A percentile compares a stretch with the other conserved stretches of the same genome.
Evolutionary conservation across 768 basidiomycete genomes (phyloP).

Genomic region (Crepidotus variabilis): DNA sequence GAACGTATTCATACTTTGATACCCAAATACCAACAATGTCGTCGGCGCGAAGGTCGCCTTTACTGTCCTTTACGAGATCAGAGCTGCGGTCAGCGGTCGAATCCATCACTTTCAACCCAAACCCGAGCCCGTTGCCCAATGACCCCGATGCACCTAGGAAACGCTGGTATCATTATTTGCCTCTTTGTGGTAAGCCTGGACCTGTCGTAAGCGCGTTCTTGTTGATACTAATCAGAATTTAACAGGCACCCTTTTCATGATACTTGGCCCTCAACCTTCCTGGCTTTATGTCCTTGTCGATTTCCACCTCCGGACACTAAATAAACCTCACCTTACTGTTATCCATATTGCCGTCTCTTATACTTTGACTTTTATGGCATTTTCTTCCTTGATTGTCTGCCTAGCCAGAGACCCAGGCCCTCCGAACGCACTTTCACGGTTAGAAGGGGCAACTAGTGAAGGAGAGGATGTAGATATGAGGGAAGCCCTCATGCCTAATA

Average conservation of each 20-base stretch:
- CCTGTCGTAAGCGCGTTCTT: neutral
- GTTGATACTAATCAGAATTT: neutral
- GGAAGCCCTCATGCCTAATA: slow-evolving; percentile 57
- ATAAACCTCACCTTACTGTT: slow-evolving; percentile 41
- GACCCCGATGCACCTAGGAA: slow-evolving; percentile 31
- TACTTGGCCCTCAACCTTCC: slow-evolving; percentile 75
- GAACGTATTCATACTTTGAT: neutral
- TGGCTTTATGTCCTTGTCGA: slow-evolving; percentile 62
- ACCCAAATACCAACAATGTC: neutral
- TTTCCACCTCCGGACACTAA: slow-evolving; percentile 57
- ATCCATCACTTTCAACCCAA: slow-evolving; percentile 12
- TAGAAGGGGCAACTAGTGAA: slow-evolving; percentile 20
- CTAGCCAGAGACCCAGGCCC: slow-evolving; percentile 75
- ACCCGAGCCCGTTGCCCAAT: neutral
- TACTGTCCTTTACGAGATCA: slow-evolving; percentile 16
- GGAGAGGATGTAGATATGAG: slow-evolving; percentile 45
- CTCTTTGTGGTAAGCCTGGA: slow-evolving; percentile 53
- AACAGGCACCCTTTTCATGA: slow-evolving; percentile 43
- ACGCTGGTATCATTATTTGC: slow-evolving; percentile 56
- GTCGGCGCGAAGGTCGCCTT: slow-evolving; percentile 17
- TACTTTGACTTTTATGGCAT: slow-evolving; percentile 61
- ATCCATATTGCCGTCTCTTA: slow-evolving; percentile 60
- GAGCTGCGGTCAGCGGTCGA: slow-evolving; percentile 17
- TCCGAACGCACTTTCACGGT: slow-evolving; percentile 26
- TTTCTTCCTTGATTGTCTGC: slow-evolving; percentile 72